Percentiles rank a stretch among this genome's conserved stretches.
Evolutionary conservation across 2,329 filamentous ascomycete genomes (phyloP).

Genomic region (Beauveria sp.): DNA sequence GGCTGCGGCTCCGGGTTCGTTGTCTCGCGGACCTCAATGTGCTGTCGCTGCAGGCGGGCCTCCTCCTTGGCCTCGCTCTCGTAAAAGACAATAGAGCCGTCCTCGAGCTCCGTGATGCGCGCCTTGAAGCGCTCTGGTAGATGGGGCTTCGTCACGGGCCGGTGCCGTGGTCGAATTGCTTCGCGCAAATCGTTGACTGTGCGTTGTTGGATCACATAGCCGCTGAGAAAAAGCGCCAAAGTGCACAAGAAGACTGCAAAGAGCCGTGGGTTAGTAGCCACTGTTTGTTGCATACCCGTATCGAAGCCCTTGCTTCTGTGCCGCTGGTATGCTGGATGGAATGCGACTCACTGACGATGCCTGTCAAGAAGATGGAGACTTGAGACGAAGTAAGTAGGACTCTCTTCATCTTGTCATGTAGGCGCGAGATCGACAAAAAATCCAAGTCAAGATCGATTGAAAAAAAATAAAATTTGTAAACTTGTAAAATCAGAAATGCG

Average conservation of each 20-base stretch:
- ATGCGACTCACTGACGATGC: conserved; percentile 48
- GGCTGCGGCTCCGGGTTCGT: conserved; percentile 22
- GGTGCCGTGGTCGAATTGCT: conserved; percentile 51
- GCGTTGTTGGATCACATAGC: conserved; percentile 81
- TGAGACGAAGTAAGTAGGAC: conserved; percentile 62
- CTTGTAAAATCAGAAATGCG: background rate
- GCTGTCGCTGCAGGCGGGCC: conserved; percentile 13
- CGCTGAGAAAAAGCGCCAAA: conserved; percentile 74
- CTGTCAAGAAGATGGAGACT: conserved; percentile 60
- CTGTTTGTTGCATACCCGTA: background rate
- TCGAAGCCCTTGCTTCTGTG: background rate
- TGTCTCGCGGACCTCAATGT: conserved; percentile 21
- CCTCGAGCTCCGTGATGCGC: conserved; percentile 36
- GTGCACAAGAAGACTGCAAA: conserved; percentile 68
- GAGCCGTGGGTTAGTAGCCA: background rate
- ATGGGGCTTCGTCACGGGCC: conserved; percentile 40
- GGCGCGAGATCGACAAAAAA: background rate
- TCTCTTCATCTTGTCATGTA: conserved; percentile 22
- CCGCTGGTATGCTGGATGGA: background rate
- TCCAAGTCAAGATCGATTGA: background rate
- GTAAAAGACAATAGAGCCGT: conserved; percentile 36
- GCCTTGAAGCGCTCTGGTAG: conserved; percentile 43
- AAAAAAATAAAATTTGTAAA: background rate
- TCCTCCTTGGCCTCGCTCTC: conserved; percentile 27
- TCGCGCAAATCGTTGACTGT: conserved; percentile 70